Evolutionary conservation across 805 yeast genomes (phyloP).

Genomic region (Pichia nanzhaoensis): DNA sequence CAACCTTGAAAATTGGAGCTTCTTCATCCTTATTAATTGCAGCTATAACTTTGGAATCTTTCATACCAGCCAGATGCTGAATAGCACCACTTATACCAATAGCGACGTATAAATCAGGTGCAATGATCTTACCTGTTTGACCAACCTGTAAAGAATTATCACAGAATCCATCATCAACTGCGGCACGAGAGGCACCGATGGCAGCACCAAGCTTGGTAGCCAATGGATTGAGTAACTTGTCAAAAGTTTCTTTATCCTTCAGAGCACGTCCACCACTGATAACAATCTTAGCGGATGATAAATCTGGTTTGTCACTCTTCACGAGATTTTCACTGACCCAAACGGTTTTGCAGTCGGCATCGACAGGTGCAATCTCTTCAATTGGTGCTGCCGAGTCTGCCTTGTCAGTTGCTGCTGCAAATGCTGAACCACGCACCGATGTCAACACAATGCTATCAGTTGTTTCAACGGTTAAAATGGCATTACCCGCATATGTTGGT

Average conservation of each 20-base stretch:
- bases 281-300: slow-evolving; percentile 73
- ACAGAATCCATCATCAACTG: slow-evolving; percentile 92
- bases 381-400: slow-evolving; percentile 32
- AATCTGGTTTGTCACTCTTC: slow-evolving; percentile 83
- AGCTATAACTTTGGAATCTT: slow-evolving; percentile 87
- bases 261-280: slow-evolving; percentile 94
- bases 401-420: slow-evolving; percentile 38
- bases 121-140: slow-evolving; percentile 96
- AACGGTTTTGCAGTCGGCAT: slow-evolving; percentile 38
- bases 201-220: slow-evolving; percentile 85
- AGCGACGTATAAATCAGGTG: slow-evolving; percentile 91
- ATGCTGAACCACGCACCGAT: slow-evolving; percentile 83
- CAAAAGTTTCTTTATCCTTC: slow-evolving; percentile 84
- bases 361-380: slow-evolving; percentile 40
- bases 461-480: slow-evolving; percentile 72
- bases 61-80: slow-evolving; percentile 98
- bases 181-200: slow-evolving; percentile 96
- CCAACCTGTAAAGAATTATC: slow-evolving; percentile 97
- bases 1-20: slow-evolving; percentile 86
- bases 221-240: slow-evolving; percentile 66
- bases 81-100: slow-evolving; percentile 96
- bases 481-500: slow-evolving; percentile 96
- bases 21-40: slow-evolving; percentile 94
- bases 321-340: slow-evolving; percentile 74
- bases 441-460: slow-evolving; percentile 58